Conservation (phyloP, 2,329 filamentous ascomycete genomes). For the Colletotrichum noveboracense region DNA sequence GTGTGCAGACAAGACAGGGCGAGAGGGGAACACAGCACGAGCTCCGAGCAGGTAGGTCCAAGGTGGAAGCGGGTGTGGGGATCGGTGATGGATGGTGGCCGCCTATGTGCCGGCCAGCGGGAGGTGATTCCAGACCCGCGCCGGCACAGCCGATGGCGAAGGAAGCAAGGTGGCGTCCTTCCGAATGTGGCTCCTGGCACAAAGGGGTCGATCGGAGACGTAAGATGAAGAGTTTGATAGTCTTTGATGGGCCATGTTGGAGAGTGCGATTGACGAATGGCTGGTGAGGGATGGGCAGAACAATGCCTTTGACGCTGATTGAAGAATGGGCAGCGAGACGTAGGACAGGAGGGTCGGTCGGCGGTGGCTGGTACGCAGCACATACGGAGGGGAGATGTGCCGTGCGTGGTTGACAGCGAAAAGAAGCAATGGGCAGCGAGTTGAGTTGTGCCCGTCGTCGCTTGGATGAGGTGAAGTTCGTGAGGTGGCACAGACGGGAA, state of each 20-base stretch:
- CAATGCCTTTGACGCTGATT: background rate
- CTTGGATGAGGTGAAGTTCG: constrained; percentile 18
- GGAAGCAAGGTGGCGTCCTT: constrained; percentile 13
- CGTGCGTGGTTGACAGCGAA: background rate
- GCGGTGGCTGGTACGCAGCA: background rate
- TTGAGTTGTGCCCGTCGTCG: background rate
- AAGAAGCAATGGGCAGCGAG: background rate
- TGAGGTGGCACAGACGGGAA: constrained; percentile 15
- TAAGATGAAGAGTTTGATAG: background rate
- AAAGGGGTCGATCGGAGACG: background rate
- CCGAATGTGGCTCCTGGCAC: background rate
- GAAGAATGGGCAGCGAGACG: background rate
- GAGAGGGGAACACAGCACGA: constrained; percentile 2
- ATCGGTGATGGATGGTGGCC: constrained; percentile 15
- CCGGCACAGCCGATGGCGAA: constrained; percentile 11
- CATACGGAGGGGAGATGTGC: background rate
- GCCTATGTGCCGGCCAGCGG: constrained; percentile 16
- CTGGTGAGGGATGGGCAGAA: background rate
- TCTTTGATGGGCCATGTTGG: background rate
- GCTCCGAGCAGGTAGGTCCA: background rate
- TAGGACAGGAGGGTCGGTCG: background rate
- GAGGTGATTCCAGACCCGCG: constrained; percentile 13
- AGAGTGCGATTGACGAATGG: background rate
- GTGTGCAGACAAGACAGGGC: constrained; percentile 3
- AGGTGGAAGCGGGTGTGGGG: background rate